Evolutionary conservation across 306 rosid species (phyloP).

Genomic region (Dryas drummondii): DNA sequence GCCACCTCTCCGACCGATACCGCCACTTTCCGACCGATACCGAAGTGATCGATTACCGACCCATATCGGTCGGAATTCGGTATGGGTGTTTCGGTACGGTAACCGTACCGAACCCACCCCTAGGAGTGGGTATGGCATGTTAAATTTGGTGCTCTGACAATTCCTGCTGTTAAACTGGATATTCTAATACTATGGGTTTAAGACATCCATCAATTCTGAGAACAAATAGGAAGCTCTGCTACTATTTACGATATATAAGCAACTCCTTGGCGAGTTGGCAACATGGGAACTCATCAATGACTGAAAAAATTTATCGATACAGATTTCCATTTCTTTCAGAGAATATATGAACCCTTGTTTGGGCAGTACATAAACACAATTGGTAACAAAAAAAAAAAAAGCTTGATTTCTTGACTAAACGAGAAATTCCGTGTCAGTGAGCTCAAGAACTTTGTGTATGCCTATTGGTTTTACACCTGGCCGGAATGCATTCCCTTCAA

Average conservation of each 20-base stretch:
- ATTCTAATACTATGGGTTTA: neutral
- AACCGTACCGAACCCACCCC: too few species aligned
- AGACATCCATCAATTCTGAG: neutral
- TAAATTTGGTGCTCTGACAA: neutral
- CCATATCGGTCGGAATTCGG: too few species aligned
- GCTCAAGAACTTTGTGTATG: slow-evolving; percentile 84
- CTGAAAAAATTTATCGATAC: neutral
- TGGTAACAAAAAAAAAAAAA: slow-evolving; percentile 27
- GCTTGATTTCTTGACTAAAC: slow-evolving; percentile 47
- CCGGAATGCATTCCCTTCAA: slow-evolving; percentile 85
- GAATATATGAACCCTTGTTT: slow-evolving; percentile 30
- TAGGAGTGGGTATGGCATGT: neutral
- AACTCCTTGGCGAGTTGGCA: neutral
- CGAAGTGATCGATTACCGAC: too few species aligned
- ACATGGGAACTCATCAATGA: neutral
- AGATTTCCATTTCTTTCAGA: slow-evolving; percentile 43
- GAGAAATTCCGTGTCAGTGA: slow-evolving; percentile 83
- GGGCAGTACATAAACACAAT: slow-evolving; percentile 23
- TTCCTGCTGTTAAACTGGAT: neutral
- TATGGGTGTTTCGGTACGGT: too few species aligned
- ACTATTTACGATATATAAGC: neutral
- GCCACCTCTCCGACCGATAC: too few species aligned
- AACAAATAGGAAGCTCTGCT: neutral
- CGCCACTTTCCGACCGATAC: too few species aligned
- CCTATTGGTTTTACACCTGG: slow-evolving; percentile 87